Percentiles rank a stretch among this genome's conserved stretches.
Evolutionary conservation across 139 green algal species (phyloP).

Genomic region (Microglena sp.): DNA sequence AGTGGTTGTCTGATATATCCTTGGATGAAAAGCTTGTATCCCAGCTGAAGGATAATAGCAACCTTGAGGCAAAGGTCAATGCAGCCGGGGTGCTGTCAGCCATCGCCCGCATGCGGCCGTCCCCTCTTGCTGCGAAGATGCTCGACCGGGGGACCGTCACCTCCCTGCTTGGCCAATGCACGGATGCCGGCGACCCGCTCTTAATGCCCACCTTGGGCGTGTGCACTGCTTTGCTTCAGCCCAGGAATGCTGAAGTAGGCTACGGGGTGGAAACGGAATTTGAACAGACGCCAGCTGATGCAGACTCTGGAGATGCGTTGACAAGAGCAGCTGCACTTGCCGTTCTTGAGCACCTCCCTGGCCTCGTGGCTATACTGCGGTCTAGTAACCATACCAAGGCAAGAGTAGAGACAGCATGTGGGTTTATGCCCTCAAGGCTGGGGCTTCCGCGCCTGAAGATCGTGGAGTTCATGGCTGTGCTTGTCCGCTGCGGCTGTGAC

Average conservation of each 20-base stretch:
- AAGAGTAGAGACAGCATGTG: slow-evolving; percentile 71
- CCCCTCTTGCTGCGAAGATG: slow-evolving; percentile 55
- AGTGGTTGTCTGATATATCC: slow-evolving; percentile 64
- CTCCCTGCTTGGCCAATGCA: slow-evolving; percentile 32
- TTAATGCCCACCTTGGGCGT: slow-evolving; percentile 68
- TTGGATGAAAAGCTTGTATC: slow-evolving; percentile 61
- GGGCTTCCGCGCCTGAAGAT: slow-evolving; percentile 60
- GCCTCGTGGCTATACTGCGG: no score
- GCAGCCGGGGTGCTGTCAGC: slow-evolving; percentile 73
- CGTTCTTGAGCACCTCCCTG: no score
- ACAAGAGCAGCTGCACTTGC: no score
- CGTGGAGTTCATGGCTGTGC: slow-evolving; percentile 66
- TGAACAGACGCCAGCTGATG: no score
- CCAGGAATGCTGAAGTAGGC: no score
- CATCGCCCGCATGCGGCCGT: slow-evolving; percentile 62
- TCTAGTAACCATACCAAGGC: no score
- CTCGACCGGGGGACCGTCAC: slow-evolving; percentile 29
- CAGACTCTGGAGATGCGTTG: no score
- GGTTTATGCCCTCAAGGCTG: slow-evolving; percentile 58
- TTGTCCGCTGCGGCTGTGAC: slow-evolving; percentile 54
- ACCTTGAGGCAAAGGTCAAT: slow-evolving; percentile 54
- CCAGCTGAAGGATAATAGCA: slow-evolving; percentile 26
- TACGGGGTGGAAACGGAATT: no score
- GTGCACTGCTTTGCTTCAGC: slow-evolving; percentile 72
- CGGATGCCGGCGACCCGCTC: slow-evolving; percentile 26